Percentiles rank a stretch among this genome's conserved stretches.
Evolutionary conservation across 1,284 basidiomycete genomes (phyloP).

Genomic region (Kwoniella shivajii): DNA sequence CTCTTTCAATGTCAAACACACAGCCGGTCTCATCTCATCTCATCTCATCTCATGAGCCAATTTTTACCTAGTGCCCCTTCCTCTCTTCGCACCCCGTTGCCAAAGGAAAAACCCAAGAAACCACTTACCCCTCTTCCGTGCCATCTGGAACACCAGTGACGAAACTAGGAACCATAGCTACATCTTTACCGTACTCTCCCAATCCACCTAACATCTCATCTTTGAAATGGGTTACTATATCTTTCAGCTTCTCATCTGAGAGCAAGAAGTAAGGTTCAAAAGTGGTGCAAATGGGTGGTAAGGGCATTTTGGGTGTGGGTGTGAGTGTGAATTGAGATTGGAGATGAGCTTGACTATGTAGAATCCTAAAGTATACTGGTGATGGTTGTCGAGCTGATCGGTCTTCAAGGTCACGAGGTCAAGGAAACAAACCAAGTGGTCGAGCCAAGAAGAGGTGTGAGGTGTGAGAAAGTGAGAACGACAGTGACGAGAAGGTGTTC

Average conservation of each 20-base stretch:
- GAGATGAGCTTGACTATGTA: too few species aligned
- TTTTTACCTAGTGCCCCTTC: too few species aligned
- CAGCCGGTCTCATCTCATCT: background rate
- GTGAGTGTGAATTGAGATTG: too few species aligned
- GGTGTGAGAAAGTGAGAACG: too few species aligned
- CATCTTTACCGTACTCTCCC: constrained; percentile 68
- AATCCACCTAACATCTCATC: constrained; percentile 75
- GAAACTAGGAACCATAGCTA: constrained; percentile 93
- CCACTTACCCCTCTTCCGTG: constrained; percentile 79
- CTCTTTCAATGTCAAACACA: too few species aligned
- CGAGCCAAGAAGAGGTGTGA: too few species aligned
- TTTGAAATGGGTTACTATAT: constrained; percentile 76
- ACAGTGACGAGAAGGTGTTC: too few species aligned
- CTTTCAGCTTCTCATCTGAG: constrained; percentile 62
- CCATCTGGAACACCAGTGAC: constrained; percentile 89
- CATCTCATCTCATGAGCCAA: too few species aligned
- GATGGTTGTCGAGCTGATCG: too few species aligned
- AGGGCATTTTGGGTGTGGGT: constrained; percentile 27
- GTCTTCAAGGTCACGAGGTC: too few species aligned
- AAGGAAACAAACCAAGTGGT: too few species aligned
- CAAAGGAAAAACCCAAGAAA: constrained; percentile 2
- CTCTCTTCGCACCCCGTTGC: background rate
- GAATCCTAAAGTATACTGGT: too few species aligned
- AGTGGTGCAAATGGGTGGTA: constrained; percentile 34
- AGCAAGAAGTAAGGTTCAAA: constrained; percentile 73